Conservation (phyloP, 139 green algal genomes). For the Haematococcus lacustris region DNA sequence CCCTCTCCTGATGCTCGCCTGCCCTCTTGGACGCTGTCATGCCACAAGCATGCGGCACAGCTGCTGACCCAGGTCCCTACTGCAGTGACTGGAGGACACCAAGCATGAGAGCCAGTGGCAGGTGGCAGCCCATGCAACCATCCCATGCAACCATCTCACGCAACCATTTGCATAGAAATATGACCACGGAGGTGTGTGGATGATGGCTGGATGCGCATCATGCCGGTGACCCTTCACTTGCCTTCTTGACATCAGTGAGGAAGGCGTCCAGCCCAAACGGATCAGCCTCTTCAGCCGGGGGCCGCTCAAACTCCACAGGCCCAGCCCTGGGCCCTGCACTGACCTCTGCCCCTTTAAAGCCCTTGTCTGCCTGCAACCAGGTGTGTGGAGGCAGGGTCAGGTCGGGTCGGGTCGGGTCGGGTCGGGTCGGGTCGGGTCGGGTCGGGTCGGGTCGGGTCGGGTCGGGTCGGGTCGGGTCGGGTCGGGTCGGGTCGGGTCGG, state of each 20-base stretch:
- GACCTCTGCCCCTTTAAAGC: constrained; percentile 55
- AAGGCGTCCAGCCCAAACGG: constrained; percentile 94
- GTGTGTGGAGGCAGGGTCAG: not conserved
- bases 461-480: not conserved
- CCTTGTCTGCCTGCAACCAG: constrained; percentile 61
- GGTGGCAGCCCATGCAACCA: too few relatives aligned
- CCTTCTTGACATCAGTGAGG: constrained; percentile 58
- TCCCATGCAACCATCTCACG: too few relatives aligned
- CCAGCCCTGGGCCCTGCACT: not conserved
- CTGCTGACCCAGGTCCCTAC: too few relatives aligned
- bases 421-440: not conserved
- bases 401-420: not conserved
- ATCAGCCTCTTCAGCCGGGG: constrained; percentile 67
- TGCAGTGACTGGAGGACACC: too few relatives aligned
- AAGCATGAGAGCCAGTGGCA: too few relatives aligned
- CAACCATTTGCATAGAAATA: too few relatives aligned
- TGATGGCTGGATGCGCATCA: too few relatives aligned
- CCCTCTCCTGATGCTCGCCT: too few relatives aligned
- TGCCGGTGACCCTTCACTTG: too few relatives aligned
- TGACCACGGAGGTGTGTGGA: too few relatives aligned
- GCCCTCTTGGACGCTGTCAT: too few relatives aligned
- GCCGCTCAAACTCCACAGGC: constrained; percentile 88
- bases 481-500: not conserved
- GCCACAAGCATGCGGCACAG: too few relatives aligned
- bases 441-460: not conserved